Conservation (phyloP, 2,329 filamentous ascomycete species). For the Penicillium expansum region DNA sequence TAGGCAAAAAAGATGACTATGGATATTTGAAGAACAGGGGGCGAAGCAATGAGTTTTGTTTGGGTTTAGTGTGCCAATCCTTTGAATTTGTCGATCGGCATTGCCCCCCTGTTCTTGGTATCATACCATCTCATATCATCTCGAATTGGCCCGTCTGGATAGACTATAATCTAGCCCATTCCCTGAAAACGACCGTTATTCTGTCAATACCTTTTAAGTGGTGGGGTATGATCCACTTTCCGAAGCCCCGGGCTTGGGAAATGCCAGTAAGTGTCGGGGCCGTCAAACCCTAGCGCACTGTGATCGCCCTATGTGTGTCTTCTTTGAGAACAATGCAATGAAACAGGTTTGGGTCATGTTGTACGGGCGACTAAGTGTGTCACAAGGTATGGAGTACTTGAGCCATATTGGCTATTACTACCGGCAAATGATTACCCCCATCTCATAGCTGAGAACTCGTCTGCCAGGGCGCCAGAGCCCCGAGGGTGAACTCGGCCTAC, state of each 20-base stretch:
- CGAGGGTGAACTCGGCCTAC: too few relatives aligned
- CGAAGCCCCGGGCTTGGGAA: background rate
- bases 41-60: background rate
- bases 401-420: too few relatives aligned
- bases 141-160: background rate
- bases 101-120: background rate
- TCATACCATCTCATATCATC: background rate
- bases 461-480: too few relatives aligned
- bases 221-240: background rate
- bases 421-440: too few relatives aligned
- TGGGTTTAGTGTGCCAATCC: background rate
- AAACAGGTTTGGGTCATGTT: background rate
- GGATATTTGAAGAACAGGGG: background rate
- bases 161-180: background rate
- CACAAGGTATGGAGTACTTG: too few relatives aligned
- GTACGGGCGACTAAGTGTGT: too few relatives aligned
- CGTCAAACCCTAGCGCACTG: background rate
- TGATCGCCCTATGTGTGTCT: background rate
- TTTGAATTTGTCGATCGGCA: background rate
- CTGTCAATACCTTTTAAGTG: background rate
- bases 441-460: too few relatives aligned
- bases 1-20: too few relatives aligned
- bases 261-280: background rate
- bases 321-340: background rate
- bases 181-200: background rate